These are phyloP conservation scores for Chlorella sp. DNA, from an alignment of 139 green algal genomes.

Conservation along the genomic window DNA sequence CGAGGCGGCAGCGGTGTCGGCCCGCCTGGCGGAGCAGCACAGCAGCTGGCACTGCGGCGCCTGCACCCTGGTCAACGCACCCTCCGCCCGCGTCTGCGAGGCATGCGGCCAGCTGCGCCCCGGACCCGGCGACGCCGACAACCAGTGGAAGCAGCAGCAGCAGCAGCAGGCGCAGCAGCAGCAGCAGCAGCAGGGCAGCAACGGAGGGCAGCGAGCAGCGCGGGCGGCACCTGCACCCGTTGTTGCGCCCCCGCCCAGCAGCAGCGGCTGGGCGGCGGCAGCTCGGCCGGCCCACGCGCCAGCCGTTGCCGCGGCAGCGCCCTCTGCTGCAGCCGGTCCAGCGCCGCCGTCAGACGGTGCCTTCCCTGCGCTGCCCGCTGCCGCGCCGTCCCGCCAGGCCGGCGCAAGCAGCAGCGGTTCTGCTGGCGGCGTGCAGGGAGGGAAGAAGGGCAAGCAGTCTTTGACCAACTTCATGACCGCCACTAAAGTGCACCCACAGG, in stretches of 20 bases:
- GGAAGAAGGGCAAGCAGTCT: no score
- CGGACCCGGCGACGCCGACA: constrained; percentile 8
- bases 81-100: constrained; percentile 51
- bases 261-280: constrained; percentile 10
- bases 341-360: neutral
- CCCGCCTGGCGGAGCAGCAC: constrained; percentile 45
- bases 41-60: constrained; percentile 61
- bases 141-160: constrained; percentile 28
- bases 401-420: no score
- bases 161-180: constrained; percentile 19
- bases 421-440: no score
- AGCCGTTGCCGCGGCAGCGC: neutral
- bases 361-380: constrained; percentile 23
- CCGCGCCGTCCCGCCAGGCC: no score
- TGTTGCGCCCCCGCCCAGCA: neutral
- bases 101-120: constrained; percentile 47
- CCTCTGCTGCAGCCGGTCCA: neutral
- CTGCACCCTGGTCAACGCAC: constrained; percentile 69
- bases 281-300: neutral
- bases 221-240: neutral
- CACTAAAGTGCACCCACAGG: no score
- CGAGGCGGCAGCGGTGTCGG: constrained; percentile 68
- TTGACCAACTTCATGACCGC: no score
- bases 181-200: neutral
- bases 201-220: neutral